These are phyloP conservation scores for Neocallimastix lanati DNA, from an alignment of 192 early-diverging fungal species.

Conservation along the genomic window DNA sequence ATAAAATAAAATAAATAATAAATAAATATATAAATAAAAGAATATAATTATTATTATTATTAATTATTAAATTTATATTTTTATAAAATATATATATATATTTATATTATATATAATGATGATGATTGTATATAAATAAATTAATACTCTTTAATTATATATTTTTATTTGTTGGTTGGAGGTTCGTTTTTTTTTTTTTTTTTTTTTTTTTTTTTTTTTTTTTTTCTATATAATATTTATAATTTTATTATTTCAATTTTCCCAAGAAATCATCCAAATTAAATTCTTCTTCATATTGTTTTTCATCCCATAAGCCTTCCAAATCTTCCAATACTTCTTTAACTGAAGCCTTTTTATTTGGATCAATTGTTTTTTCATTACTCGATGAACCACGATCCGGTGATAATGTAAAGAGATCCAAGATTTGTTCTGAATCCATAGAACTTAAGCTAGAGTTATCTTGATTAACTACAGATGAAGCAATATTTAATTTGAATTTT, in stretches of 20 bases:
- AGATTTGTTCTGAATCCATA: conserved; percentile 90
- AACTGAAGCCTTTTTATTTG: conserved; percentile 28
- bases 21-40: no score
- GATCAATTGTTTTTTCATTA: conserved; percentile 1
- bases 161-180: no score
- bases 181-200: no score
- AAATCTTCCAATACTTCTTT: conserved; percentile 58
- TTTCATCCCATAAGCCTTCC: conserved; percentile 79
- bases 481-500: conserved; percentile 96
- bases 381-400: conserved; percentile 4
- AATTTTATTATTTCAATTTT: conserved; percentile 23
- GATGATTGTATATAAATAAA: no score
- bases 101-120: no score
- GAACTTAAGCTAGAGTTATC: conserved; percentile 83
- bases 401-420: conserved; percentile 79
- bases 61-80: no score
- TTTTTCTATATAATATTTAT: no score
- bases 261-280: conserved; percentile 61
- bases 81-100: no score
- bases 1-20: no score
- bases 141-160: no score
- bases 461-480: conserved; percentile 84
- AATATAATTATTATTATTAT: no score
- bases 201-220: no score
- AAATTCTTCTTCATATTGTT: conserved; percentile 70